phyloP scores from a whole-genome alignment of 441 rosid genomes.

The Erysimum pusillum region DNA sequence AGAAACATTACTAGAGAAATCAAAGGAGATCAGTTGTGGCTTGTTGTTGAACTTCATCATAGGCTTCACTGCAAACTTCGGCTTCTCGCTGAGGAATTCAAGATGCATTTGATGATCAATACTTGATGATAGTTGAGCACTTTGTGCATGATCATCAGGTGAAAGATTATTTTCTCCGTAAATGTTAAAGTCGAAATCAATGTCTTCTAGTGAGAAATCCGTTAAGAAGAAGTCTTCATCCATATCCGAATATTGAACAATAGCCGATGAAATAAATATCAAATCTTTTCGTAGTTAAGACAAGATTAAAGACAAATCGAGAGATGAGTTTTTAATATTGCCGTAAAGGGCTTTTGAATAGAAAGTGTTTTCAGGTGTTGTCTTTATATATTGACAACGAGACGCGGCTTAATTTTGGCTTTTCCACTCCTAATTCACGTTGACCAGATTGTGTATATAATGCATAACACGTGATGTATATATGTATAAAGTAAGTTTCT shows the following conservation, averaged over 20 bases:
- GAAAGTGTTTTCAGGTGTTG: constrained; percentile 30
- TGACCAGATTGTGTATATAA: constrained; percentile 33
- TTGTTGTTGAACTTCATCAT: constrained; percentile 26
- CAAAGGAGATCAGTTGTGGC: constrained; percentile 40
- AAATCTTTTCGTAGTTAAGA: background rate
- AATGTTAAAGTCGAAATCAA: constrained; percentile 41
- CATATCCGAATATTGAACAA: constrained; percentile 18
- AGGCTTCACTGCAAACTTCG: constrained; percentile 21
- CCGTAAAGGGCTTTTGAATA: constrained; percentile 24
- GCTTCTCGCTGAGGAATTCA: constrained; percentile 16
- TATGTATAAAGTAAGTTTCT: background rate
- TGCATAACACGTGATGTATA: constrained; percentile 40
- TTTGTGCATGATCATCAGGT: constrained; percentile 24
- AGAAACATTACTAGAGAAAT: constrained; percentile 34
- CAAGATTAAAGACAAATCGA: constrained; percentile 22
- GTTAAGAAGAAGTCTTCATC: constrained; percentile 40
- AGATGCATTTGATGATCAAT: constrained; percentile 22
- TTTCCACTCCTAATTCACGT: background rate
- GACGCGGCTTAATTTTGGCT: constrained; percentile 26
- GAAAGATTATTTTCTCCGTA: constrained; percentile 6
- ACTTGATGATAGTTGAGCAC: constrained; percentile 11
- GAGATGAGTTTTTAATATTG: constrained; percentile 16
- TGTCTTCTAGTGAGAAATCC: constrained; percentile 45
- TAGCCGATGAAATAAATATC: background rate
- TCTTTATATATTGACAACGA: constrained; percentile 38